Conservation (phyloP, 1,284 basidiomycete genomes). For the Rhodotorula mucilaginosa region DNA sequence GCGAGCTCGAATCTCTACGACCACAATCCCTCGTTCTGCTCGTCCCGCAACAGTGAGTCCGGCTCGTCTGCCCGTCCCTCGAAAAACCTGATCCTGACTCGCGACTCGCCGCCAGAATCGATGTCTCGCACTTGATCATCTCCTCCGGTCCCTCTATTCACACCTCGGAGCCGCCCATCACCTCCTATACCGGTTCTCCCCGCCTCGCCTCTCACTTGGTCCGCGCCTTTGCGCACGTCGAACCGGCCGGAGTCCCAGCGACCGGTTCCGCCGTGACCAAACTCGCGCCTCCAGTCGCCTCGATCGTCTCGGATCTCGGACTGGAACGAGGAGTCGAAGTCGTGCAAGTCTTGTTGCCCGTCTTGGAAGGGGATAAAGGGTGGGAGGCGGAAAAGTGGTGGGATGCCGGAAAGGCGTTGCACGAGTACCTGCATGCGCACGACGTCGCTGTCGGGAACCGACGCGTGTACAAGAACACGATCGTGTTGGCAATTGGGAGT, state of each 20-base stretch:
- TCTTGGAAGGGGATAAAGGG: neutral
- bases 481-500: conserved; percentile 15
- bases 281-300: neutral
- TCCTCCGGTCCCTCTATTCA: conserved; percentile 6
- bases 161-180: neutral
- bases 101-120: neutral
- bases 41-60: neutral
- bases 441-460: conserved; percentile 1
- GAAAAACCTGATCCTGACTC: no score
- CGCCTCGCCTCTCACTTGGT: conserved; percentile 11
- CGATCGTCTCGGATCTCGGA: neutral
- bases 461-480: conserved; percentile 1
- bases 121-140: conserved; percentile 18
- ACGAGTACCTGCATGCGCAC: conserved; percentile 16
- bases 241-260: conserved; percentile 6
- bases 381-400: conserved; percentile 19
- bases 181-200: neutral
- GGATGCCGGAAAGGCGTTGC: conserved; percentile 20
- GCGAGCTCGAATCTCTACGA: conserved; percentile 22
- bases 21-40: conserved; percentile 24
- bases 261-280: conserved; percentile 3
- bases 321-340: conserved; percentile 8
- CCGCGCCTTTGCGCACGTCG: conserved; percentile 11
- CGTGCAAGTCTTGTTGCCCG: conserved; percentile 16
- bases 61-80: neutral